Percentiles rank a stretch among this genome's conserved stretches.
These are phyloP conservation scores for Solanum bukasovii DNA, from an alignment of 257 asterid species.

Conservation along the genomic window DNA sequence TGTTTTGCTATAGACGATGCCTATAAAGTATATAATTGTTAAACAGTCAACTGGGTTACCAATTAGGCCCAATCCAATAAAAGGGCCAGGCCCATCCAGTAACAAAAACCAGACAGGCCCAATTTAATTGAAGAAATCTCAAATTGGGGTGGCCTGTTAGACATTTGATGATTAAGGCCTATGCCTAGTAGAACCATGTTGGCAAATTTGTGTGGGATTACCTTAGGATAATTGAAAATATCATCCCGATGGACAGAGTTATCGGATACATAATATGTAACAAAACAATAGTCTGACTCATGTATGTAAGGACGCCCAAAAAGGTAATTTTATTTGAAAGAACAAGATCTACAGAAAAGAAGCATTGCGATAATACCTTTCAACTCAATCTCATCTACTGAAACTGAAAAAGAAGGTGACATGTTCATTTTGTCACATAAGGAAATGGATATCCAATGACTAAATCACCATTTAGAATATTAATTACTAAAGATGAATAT, in stretches of 20 bases:
- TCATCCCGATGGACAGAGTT: background rate
- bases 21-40: background rate
- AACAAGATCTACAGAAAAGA: background rate
- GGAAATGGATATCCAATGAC: background rate
- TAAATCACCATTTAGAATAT: background rate
- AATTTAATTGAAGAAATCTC: background rate
- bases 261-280: rapidly evolving
- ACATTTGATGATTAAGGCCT: background rate
- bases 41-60: background rate
- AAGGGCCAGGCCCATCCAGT: too few relatives aligned
- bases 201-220: background rate
- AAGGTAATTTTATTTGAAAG: background rate
- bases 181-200: background rate
- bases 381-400: background rate
- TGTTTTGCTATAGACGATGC: background rate
- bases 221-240: background rate
- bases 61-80: background rate
- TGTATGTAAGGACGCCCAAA: background rate
- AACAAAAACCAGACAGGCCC: background rate
- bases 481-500: background rate
- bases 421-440: background rate
- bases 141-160: background rate
- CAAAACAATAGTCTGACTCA: background rate
- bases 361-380: background rate
- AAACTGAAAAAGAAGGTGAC: background rate